phyloP scores from a whole-genome alignment of 2,329 filamentous ascomycete species.

The Pseudogymnoascus sp. region DNA sequence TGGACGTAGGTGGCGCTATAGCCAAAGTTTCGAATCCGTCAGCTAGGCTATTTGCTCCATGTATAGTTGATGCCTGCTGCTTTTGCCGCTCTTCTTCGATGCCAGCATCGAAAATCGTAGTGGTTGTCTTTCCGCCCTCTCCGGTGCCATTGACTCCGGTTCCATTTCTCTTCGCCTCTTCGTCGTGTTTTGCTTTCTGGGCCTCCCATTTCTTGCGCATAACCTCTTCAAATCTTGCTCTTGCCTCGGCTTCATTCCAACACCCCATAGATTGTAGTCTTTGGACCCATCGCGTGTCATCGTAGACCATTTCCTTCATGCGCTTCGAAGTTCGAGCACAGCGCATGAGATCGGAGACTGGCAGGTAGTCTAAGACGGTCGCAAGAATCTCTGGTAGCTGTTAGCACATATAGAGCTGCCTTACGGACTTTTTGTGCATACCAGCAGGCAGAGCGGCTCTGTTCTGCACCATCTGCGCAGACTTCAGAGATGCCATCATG shows the following conservation, averaged over 20 bases:
- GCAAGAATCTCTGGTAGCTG: constrained; percentile 66
- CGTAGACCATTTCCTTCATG: constrained; percentile 97
- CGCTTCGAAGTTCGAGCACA: constrained; percentile 78
- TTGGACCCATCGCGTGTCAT: constrained; percentile 91
- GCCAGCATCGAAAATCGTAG: constrained; percentile 67
- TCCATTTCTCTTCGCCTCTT: constrained; percentile 27
- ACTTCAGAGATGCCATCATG: constrained; percentile 70
- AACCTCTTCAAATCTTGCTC: constrained; percentile 69
- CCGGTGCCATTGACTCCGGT: constrained; percentile 23
- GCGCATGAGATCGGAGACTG: constrained; percentile 73
- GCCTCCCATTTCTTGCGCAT: constrained; percentile 54
- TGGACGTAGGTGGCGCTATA: constrained; percentile 36
- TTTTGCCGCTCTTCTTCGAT: constrained; percentile 54
- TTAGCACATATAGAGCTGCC: background rate
- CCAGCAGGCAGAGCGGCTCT: constrained; percentile 77
- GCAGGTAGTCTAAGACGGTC: constrained; percentile 80
- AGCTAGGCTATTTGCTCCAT: constrained; percentile 31
- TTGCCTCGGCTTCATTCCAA: constrained; percentile 85
- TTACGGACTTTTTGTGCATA: constrained; percentile 33
- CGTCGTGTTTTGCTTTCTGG: constrained; percentile 33
- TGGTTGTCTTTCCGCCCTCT: constrained; percentile 34
- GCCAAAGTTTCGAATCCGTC: constrained; percentile 78
- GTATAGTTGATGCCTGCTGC: constrained; percentile 25
- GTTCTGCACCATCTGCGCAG: constrained; percentile 69
- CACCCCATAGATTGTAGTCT: constrained; percentile 78